A percentile compares a stretch with the other conserved stretches of the same genome.
Evolutionary conservation across 2,329 filamentous ascomycete species (phyloP).

Genomic region (Monosporascus sp.): DNA sequence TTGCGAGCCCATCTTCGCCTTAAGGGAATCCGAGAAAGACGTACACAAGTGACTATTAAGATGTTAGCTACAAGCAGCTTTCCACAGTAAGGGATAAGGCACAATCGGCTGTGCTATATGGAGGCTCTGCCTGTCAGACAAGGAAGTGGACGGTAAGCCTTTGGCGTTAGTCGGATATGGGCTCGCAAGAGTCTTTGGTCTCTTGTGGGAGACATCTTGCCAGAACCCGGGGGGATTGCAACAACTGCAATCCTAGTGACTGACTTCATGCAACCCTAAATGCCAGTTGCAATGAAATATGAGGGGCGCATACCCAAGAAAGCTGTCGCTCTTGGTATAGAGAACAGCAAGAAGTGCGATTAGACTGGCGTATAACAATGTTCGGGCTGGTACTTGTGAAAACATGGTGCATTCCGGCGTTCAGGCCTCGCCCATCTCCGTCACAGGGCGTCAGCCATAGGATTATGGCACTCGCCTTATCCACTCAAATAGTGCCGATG

Average conservation of each 20-base stretch:
- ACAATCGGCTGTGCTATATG: not conserved
- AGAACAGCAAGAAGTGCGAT: conserved; percentile 1
- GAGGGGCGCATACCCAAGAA: conserved; percentile 1
- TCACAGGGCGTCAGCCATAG: not conserved
- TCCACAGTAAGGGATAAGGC: not conserved
- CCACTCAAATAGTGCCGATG: not conserved
- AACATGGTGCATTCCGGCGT: not conserved
- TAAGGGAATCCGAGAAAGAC: conserved; percentile 14
- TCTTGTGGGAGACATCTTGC: not conserved
- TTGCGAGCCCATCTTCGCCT: conserved; percentile 49
- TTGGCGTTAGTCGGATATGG: not conserved
- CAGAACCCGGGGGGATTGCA: not conserved
- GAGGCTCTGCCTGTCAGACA: not conserved
- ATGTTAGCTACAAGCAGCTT: conserved; percentile 5
- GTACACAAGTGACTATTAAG: conserved; percentile 9
- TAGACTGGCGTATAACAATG: conserved; percentile 1
- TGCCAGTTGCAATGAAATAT: not conserved
- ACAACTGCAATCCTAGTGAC: not conserved
- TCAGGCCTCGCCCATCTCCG: not conserved
- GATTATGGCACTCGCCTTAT: not conserved
- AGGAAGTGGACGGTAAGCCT: not conserved
- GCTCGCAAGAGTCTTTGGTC: not conserved
- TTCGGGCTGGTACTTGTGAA: not conserved
- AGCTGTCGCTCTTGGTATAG: not conserved
- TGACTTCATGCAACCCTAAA: not conserved